These are phyloP conservation scores for Vigna hirtella DNA, from an alignment of 306 rosid genomes.

Conservation along the genomic window DNA sequence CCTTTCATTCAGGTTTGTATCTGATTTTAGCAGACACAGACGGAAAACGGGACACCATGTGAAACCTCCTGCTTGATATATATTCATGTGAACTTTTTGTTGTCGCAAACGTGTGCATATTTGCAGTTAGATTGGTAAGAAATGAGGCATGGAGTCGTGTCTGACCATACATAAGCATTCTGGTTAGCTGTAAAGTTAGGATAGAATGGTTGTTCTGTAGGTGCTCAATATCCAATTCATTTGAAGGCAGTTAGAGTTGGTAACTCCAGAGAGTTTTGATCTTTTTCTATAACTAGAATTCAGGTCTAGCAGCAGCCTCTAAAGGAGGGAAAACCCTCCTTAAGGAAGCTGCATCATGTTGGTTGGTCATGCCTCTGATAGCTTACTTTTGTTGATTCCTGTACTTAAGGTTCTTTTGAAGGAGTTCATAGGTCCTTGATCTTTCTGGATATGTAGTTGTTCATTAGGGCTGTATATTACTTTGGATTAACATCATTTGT, in stretches of 20 bases:
- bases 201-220: constrained; percentile 55
- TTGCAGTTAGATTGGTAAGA: constrained; percentile 48
- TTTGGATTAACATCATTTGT: constrained; percentile 47
- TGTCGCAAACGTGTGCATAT: constrained; percentile 49
- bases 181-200: constrained; percentile 62
- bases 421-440: constrained; percentile 36
- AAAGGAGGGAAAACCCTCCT: constrained; percentile 50
- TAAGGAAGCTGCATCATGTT: constrained; percentile 37
- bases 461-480: constrained; percentile 50
- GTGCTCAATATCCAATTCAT: constrained; percentile 48
- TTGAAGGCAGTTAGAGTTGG: constrained; percentile 47
- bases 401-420: constrained; percentile 42
- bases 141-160: constrained; percentile 43
- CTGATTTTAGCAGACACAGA: constrained; percentile 94
- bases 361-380: constrained; percentile 44
- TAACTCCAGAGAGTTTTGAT: constrained; percentile 40
- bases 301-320: constrained; percentile 38
- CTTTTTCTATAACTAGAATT: constrained; percentile 42
- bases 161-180: constrained; percentile 46
- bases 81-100: constrained; percentile 38
- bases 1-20: constrained; percentile 91
- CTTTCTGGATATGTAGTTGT: constrained; percentile 42
- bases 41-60: constrained; percentile 91
- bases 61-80: constrained; percentile 52
- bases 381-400: constrained; percentile 43